Base-by-base conservation (phyloP, 2,329 filamentous ascomycete species). In the Alternaria incomplexa region DNA sequence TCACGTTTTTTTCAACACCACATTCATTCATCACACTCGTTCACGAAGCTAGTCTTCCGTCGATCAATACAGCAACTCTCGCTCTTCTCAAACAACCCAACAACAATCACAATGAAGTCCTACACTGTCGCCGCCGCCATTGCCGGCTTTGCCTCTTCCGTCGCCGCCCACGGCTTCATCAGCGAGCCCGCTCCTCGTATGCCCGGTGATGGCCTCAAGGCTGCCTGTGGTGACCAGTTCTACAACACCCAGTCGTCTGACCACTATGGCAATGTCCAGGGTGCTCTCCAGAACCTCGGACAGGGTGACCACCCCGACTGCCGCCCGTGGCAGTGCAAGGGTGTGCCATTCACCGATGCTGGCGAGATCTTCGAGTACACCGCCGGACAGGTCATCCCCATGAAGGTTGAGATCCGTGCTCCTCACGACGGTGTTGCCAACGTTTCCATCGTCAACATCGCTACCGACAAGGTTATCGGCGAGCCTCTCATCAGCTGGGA, bases 221-320 rank as follows among this genome's bases (percentile, higher is more conserved):
- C 81, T 13, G 83, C 84, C 58, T 89, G 87, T 68, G 86, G 87
- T 58, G 72, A 83, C 64, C 85, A 87, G 76, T 82, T 87, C 70
- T 83, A 81, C 78, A 82, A 82, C 80, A 85, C 85, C 79, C 83
- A 86, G 78, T 65, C 67, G 36, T 80, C 83, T 15, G 86, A 88
- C 81, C 81, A 83, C 74, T 85, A 85, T 75, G 85, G 85, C 69
- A 88, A 88, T 76, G 78, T 88, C 66, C 86, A 89, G 76, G 83
- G 83, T 61, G 80, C 86, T 66, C 80, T 86, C 46, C 84, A 87
- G 73, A 80, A 83, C 82, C 72, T 74, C 58, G 36, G 36, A 40
- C 60, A 74, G 63, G 72, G 72, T 30, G 70, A 74, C 66, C 84
- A 87, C 77, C 70, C 69, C 60, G 85, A 86, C 79, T 88, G 86